A percentile compares a stretch with the other conserved stretches of the same genome.
These are phyloP conservation scores for Dendrobium nobile DNA, from an alignment of 106 monocot genomes.

Conservation along the genomic window DNA sequence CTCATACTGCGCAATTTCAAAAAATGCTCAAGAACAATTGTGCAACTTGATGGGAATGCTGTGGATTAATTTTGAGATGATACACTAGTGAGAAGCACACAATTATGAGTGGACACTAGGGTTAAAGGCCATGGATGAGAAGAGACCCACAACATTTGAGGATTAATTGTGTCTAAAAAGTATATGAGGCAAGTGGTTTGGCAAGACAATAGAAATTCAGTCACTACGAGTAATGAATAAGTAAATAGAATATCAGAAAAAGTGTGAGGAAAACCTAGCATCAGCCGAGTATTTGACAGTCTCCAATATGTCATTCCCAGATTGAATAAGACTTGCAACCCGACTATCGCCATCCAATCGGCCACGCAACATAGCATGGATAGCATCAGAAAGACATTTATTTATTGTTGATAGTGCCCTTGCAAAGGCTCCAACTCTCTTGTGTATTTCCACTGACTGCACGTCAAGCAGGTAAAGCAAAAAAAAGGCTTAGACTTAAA, in stretches of 20 bases:
- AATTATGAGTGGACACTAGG: neutral
- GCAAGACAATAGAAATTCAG: neutral
- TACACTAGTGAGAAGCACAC: neutral
- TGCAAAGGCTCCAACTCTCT: slow-evolving; percentile 95
- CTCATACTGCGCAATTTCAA: no score
- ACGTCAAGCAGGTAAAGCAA: slow-evolving; percentile 14
- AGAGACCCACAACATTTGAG: neutral
- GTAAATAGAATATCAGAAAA: neutral
- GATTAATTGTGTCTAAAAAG: neutral
- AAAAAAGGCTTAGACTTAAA: neutral
- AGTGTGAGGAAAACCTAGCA: slow-evolving; percentile 43
- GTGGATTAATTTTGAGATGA: neutral
- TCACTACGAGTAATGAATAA: neutral
- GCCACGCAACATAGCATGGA: slow-evolving; percentile 74
- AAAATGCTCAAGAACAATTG: neutral
- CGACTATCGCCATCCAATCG: slow-evolving; percentile 84
- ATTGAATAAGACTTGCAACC: slow-evolving; percentile 65
- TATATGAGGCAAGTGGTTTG: neutral
- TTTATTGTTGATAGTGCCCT: slow-evolving; percentile 84
- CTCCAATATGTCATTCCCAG: slow-evolving; percentile 81
- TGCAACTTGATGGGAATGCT: neutral
- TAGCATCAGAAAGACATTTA: slow-evolving; percentile 94
- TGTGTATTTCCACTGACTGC: slow-evolving; percentile 88
- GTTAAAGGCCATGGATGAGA: neutral
- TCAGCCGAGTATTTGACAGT: slow-evolving; percentile 66